phyloP scores from a whole-genome alignment of 2,329 filamentous ascomycete species.

The Stenocarpella maydis region DNA sequence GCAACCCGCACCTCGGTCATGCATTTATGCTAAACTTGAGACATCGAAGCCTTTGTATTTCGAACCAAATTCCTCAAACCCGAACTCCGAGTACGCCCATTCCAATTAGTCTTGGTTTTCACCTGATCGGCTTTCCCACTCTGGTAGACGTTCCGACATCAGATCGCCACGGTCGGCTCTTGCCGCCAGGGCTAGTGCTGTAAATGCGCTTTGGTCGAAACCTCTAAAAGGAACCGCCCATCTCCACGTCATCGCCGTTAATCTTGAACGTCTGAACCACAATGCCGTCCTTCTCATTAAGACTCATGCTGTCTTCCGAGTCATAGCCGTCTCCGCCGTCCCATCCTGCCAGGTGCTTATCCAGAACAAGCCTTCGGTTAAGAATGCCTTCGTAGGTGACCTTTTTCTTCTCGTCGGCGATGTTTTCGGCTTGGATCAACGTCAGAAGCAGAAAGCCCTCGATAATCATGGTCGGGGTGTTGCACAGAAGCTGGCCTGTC shows the following conservation, averaged over 20 bases:
- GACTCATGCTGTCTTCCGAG: not conserved
- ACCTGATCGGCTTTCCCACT: too few species aligned
- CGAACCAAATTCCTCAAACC: not conserved
- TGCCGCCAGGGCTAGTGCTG: not conserved
- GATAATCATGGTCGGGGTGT: constrained; percentile 44
- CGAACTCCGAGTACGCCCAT: not conserved
- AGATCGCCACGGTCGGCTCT: not conserved
- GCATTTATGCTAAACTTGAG: not conserved
- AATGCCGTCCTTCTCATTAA: constrained; percentile 25
- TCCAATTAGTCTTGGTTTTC: not conserved
- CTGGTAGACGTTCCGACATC: constrained; percentile 4
- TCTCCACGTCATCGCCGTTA: constrained; percentile 26
- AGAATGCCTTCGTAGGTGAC: constrained; percentile 41
- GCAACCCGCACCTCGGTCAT: constrained; percentile 7
- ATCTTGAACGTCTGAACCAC: constrained; percentile 21
- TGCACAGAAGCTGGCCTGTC: constrained; percentile 45
- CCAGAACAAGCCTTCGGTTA: constrained; percentile 41
- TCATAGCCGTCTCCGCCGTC: constrained; percentile 14
- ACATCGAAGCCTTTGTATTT: not conserved
- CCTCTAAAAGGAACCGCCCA: constrained; percentile 9
- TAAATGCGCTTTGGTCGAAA: not conserved
- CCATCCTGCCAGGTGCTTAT: constrained; percentile 37
- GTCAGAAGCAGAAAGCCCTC: constrained; percentile 42
- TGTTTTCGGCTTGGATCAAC: constrained; percentile 42
- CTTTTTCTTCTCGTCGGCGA: constrained; percentile 39